phyloP scores from a whole-genome alignment of 805 yeast species.

The Candida mattraensis region DNA sequence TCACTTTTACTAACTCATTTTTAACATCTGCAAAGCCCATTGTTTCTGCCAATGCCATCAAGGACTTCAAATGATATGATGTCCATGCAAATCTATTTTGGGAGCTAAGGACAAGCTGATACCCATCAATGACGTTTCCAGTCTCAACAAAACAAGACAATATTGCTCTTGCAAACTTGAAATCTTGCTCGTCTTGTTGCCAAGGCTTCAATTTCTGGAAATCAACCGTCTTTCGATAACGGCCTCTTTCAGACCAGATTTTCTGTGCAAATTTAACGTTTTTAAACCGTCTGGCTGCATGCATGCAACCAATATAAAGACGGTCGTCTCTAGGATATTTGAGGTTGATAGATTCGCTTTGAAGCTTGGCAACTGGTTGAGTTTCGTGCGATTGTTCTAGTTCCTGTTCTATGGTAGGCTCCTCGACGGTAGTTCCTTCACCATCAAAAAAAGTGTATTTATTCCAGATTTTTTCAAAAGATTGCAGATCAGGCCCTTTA shows the following conservation, averaged over 20 bases:
- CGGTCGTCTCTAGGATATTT: constrained; percentile 44
- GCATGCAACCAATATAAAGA: constrained; percentile 59
- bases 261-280: constrained; percentile 58
- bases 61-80: constrained; percentile 42
- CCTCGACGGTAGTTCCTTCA: constrained; percentile 25
- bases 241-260: constrained; percentile 80
- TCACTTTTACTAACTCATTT: constrained; percentile 27
- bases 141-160: constrained; percentile 55
- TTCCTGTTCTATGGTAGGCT: constrained; percentile 14
- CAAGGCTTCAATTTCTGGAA: constrained; percentile 44
- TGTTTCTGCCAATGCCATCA: constrained; percentile 39
- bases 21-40: constrained; percentile 44
- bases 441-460: constrained; percentile 36
- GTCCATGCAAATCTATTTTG: constrained; percentile 72
- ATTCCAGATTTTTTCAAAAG: constrained; percentile 37
- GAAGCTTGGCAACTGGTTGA: constrained; percentile 21
- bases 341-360: constrained; percentile 18
- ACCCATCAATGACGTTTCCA: constrained; percentile 65
- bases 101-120: constrained; percentile 65
- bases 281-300: constrained; percentile 60
- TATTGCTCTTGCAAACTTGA: constrained; percentile 72
- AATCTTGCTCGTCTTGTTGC: constrained; percentile 49
- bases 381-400: constrained; percentile 4
- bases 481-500: constrained; percentile 34
- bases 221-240: constrained; percentile 52